Base-by-base conservation (phyloP, 2,329 filamentous ascomycete genomes). In the Diaporthe sp. region DNA sequence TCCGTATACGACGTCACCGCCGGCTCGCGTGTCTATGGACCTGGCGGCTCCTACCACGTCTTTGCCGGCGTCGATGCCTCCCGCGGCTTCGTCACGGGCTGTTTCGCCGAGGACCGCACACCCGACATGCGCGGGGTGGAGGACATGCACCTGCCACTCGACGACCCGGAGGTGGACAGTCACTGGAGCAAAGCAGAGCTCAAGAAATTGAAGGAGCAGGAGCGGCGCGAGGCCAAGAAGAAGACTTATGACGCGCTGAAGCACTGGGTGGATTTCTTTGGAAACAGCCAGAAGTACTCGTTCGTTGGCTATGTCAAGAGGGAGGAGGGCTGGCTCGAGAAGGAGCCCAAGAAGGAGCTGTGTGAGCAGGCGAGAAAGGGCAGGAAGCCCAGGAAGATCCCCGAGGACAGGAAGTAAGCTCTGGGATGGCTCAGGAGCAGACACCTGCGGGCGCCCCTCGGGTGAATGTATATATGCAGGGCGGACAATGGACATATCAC, bases 31-130 rank as follows among this genome's bases (percentile, higher is more conserved):
- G 87, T 94, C 85, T 97, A 97, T 86, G 94, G 94, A 0, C 93
- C 96, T 0, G 95, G 95, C 39, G 97, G 96, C 6, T 92, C 92
- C 51, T 99, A 99, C 88, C 89, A 92, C 81, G 93, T 94, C 85
- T 98, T 99, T 84, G 91, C 95, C 0, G 97, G 96, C 76, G 89
- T 90, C 77, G 97, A 99, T 85, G 96, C 96, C 47, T 92, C 94
- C 20, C 93, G 97, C 67, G 95, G 93, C 28, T 99, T 95, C 84
- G 92, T 99, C 13, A 98, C 97, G 2, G 95, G 95, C 25, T 99
- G 97, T 84, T 99, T 99, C 86, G 87, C 91, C 53, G 93, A 95
- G 78, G 97, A 99, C 87, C 88, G 92, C 44, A 97, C 93, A 2
- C 89, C 94, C 4, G 97, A 99, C 85, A 86, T 98, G 83, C 91